These are phyloP conservation scores for Termitomyces sp. DNA, from an alignment of 768 basidiomycete species.

Conservation along the genomic window DNA sequence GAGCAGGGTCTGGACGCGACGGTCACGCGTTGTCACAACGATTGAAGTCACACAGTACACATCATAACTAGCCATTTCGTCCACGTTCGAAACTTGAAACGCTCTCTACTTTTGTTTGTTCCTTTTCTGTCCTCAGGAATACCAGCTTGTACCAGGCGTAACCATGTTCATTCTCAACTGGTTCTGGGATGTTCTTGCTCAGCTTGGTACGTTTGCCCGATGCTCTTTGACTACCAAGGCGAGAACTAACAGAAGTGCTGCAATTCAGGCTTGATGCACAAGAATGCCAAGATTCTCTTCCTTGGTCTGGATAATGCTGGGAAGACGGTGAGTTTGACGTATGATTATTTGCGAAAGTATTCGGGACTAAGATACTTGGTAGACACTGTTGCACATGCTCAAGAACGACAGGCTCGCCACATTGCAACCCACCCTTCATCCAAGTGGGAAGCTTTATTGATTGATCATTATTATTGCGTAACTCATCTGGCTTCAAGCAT, in stretches of 20 bases:
- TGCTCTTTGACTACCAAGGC: background rate
- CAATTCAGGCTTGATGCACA: conserved; percentile 74
- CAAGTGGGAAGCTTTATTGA: conserved; percentile 56
- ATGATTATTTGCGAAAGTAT: background rate
- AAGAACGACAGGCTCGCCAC: conserved; percentile 99
- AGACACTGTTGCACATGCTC: conserved; percentile 98
- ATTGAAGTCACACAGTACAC: conserved; percentile 10
- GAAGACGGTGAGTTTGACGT: conserved; percentile 71
- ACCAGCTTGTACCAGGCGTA: conserved; percentile 11
- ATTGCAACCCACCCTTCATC: conserved; percentile 96
- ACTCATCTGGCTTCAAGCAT: conserved; percentile 49
- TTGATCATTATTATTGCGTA: conserved; percentile 4
- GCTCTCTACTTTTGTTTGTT: conserved; percentile 3
- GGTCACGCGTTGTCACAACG: conserved; percentile 4
- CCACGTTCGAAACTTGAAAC: conserved; percentile 7
- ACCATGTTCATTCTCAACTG: conserved; percentile 85
- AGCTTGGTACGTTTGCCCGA: conserved; percentile 62
- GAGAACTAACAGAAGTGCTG: background rate
- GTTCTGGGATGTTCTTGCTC: conserved; percentile 95
- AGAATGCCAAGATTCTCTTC: conserved; percentile 99
- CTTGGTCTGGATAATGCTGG: conserved; percentile 98
- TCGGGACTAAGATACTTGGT: conserved; percentile 3
- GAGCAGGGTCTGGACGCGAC: background rate
- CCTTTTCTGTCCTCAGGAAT: conserved; percentile 8
- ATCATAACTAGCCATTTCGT: conserved; percentile 3